Evolutionary conservation across 1,284 basidiomycete species (phyloP), one percentile per base, ranked within the genome.

Genomic region (Pyrrhoderma lamaoense): DNA sequence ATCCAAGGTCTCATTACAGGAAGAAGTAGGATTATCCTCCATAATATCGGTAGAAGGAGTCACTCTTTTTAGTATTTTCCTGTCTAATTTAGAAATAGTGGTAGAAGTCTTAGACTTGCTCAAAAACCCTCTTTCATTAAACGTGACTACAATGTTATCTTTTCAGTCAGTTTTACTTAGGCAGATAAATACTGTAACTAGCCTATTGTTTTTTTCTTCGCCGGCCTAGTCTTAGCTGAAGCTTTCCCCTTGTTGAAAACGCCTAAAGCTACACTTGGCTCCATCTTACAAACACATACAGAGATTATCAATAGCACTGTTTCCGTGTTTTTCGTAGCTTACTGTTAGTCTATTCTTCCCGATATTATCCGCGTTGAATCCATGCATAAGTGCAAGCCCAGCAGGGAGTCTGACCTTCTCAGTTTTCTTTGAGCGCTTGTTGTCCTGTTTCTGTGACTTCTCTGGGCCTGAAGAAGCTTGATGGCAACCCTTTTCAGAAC

Each of bases 181-280:
- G 11, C 11, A 5, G 5, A 31, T 5, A 11, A 31, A 5, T 31
- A 31, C 5, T 5, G 11, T 31, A 11, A 31, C 27, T 5, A 5
- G 11, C 27, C 27, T 11, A 11, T 31, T 11, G 11, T 5, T 31
- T 31, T 5, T 11, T 31, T 31, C 11, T 11, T 31, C 11, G 27
- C 11, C n/a, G n/a, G n/a, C 11, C 11, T 31, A 5, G 27, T 31
- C 11, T 31, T 77, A 8, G 59, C 60, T 0, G 85, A 89, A 8
- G 83, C 79, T 57, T 74, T 86, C 0, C 85, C 85, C 62, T 80
- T 86, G 57, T 69, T 74, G 59, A 89, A 89, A 1, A 89, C 82
- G 7, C 85, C 85, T 25, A 75, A 62, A 31, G 61, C 64, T 34
- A 64, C 22, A 8, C 16, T 31, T n/a, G 31, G 34, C 18, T 36